Conservation (phyloP, 2,329 filamentous ascomycete species). For the Pseudogymnoascus sp. region DNA sequence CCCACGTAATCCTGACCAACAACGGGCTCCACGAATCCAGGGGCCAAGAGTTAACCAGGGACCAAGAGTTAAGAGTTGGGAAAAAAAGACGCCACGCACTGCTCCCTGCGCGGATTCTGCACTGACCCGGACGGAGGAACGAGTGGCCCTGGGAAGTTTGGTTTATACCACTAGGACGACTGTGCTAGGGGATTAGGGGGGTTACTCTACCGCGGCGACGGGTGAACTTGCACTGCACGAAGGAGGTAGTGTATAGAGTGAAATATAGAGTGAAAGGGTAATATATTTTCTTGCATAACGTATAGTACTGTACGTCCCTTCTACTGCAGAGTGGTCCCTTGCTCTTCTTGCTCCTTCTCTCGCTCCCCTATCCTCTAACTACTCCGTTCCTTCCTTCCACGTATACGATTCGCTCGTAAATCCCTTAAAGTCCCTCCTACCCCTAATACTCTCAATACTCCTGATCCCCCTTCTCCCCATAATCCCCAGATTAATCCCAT, state of each 20-base stretch:
- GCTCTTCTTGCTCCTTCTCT: neutral
- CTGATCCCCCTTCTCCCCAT: no score
- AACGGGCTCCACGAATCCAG: neutral
- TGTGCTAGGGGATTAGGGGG: neutral
- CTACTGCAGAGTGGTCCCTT: neutral
- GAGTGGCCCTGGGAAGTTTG: neutral
- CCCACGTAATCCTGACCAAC: neutral
- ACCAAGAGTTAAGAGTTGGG: no score
- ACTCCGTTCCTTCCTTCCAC: neutral
- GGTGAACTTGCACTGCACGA: neutral
- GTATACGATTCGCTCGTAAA: neutral
- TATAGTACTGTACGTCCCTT: no score
- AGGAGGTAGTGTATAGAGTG: neutral
- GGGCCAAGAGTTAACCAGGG: no score
- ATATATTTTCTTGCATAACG: neutral
- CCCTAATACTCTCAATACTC: no score
- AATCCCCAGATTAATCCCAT: neutral
- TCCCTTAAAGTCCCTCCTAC: neutral
- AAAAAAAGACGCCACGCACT: neutral
- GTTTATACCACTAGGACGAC: neutral
- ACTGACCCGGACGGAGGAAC: neutral
- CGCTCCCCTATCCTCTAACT: neutral
- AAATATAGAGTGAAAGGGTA: neutral
- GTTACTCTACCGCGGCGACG: neutral
- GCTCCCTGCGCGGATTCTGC: neutral